These are phyloP conservation scores for Lachnellula suecica DNA, from an alignment of 2,329 filamentous ascomycete genomes.

Conservation along the genomic window DNA sequence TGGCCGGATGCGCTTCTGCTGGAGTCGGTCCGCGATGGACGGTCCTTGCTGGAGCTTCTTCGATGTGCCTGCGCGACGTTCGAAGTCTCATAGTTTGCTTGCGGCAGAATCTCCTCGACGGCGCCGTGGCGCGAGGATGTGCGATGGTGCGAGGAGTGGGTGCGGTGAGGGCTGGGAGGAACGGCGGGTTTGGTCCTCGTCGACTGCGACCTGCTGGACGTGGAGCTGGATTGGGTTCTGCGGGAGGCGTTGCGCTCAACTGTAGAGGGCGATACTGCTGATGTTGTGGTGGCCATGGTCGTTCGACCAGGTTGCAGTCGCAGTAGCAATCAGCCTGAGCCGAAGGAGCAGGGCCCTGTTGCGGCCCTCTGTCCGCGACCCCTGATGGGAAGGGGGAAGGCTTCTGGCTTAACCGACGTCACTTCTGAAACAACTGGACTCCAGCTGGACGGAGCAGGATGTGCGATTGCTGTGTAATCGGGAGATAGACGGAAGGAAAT, in stretches of 20 bases:
- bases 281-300: slow-evolving; percentile 26
- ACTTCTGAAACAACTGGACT: not conserved
- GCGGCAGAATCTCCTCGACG: slow-evolving; percentile 46
- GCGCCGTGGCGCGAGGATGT: slow-evolving; percentile 40
- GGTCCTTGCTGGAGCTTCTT: slow-evolving; percentile 32
- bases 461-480: not conserved
- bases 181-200: slow-evolving; percentile 22
- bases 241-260: slow-evolving; percentile 27
- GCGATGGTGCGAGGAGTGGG: slow-evolving; percentile 26
- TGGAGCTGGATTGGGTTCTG: slow-evolving; percentile 28
- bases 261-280: slow-evolving; percentile 21
- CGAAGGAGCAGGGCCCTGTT: not conserved
- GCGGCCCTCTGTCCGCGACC: no score
- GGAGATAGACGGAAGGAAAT: not conserved
- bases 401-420: not conserved
- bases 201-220: slow-evolving; percentile 29
- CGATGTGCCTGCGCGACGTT: slow-evolving; percentile 51
- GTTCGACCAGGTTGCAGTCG: slow-evolving; percentile 2
- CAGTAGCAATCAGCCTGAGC: slow-evolving; percentile 15
- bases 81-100: slow-evolving; percentile 72
- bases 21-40: slow-evolving; percentile 27
- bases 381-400: no score
- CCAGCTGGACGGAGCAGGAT: not conserved
- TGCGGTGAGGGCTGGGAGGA: slow-evolving; percentile 24
- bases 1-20: slow-evolving; percentile 38